A percentile compares a stretch with the other conserved stretches of the same genome.
Conservation (phyloP, 495 filamentous ascomycete genomes). For the Hyaloscypha hepaticicola region DNA sequence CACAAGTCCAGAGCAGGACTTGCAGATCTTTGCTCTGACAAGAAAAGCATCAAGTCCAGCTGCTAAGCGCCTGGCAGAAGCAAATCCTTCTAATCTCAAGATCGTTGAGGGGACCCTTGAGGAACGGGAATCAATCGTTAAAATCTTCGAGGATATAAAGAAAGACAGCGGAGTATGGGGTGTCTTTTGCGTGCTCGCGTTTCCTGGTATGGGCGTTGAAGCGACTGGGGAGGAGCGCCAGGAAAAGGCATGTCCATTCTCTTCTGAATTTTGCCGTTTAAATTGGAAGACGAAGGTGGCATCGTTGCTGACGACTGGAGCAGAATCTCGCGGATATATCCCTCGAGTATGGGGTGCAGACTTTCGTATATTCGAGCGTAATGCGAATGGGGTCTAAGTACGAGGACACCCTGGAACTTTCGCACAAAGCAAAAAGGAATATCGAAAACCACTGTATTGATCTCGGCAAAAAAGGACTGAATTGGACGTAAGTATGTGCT, state of each 20-base stretch:
- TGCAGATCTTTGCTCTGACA: slow-evolving; percentile 39
- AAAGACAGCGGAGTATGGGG: slow-evolving; percentile 34
- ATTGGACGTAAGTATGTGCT: slow-evolving; percentile 36
- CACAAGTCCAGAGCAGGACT: slow-evolving; percentile 21
- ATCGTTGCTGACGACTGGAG: background rate
- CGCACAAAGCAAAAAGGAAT: slow-evolving; percentile 29
- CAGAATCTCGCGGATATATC: slow-evolving; percentile 34
- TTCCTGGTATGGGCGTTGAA: slow-evolving; percentile 33
- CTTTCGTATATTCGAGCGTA: slow-evolving; percentile 35
- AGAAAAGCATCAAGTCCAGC: slow-evolving; percentile 28
- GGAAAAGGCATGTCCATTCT: no score
- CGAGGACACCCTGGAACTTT: slow-evolving; percentile 25
- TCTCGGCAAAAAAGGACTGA: slow-evolving; percentile 31
- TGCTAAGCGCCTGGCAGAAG: slow-evolving; percentile 28
- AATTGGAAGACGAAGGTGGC: background rate
- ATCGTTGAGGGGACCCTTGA: slow-evolving; percentile 39
- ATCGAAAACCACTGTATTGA: slow-evolving; percentile 32
- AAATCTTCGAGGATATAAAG: slow-evolving; percentile 31
- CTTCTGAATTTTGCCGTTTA: no score
- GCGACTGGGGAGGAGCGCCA: slow-evolving; percentile 31
- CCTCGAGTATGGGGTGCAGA: slow-evolving; percentile 30
- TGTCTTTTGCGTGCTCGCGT: slow-evolving; percentile 37
- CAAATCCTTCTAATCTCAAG: slow-evolving; percentile 21
- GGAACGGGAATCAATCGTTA: slow-evolving; percentile 27
- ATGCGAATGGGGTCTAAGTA: slow-evolving; percentile 26